These are phyloP conservation scores for Hapsidospora chrysogenum DNA, from an alignment of 495 filamentous ascomycete species.

Conservation along the genomic window DNA sequence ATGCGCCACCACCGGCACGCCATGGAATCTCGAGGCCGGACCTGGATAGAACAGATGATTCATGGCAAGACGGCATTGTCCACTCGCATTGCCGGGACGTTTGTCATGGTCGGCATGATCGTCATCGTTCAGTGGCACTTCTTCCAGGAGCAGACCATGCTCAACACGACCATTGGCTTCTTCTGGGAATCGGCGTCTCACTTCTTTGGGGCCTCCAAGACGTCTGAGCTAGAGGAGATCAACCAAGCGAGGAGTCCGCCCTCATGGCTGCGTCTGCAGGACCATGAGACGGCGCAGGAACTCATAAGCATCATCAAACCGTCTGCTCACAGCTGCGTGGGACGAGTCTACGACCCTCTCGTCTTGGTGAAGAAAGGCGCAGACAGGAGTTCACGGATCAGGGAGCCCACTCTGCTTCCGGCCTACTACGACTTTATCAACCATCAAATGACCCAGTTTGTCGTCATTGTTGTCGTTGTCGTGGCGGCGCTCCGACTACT, in stretches of 20 bases:
- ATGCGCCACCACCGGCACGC: constrained; percentile 13
- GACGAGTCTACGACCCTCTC: constrained; percentile 47
- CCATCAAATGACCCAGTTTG: constrained; percentile 38
- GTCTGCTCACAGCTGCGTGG: constrained; percentile 44
- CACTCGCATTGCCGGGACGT: constrained; percentile 42
- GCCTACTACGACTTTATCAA: constrained; percentile 37
- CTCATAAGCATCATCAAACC: constrained; percentile 53
- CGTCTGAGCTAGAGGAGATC: constrained; percentile 28
- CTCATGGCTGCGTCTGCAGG: constrained; percentile 55
- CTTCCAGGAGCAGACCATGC: constrained; percentile 34
- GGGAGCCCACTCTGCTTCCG: constrained; percentile 26
- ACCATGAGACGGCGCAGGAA: constrained; percentile 55
- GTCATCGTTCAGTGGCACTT: constrained; percentile 50
- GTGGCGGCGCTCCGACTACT: constrained; percentile 39
- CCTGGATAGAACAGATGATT: constrained; percentile 31
- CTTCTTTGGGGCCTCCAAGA: constrained; percentile 12
- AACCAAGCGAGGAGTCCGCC: constrained; percentile 52
- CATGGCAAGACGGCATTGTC: constrained; percentile 34
- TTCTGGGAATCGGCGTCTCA: not conserved
- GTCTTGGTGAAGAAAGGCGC: constrained; percentile 50
- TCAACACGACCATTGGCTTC: constrained; percentile 10
- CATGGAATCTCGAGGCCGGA: constrained; percentile 5
- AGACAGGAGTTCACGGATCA: constrained; percentile 29
- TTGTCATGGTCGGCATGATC: constrained; percentile 43
- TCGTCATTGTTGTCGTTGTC: constrained; percentile 34